phyloP scores from a whole-genome alignment of 805 yeast species.

The Kuraishia hungarica region DNA sequence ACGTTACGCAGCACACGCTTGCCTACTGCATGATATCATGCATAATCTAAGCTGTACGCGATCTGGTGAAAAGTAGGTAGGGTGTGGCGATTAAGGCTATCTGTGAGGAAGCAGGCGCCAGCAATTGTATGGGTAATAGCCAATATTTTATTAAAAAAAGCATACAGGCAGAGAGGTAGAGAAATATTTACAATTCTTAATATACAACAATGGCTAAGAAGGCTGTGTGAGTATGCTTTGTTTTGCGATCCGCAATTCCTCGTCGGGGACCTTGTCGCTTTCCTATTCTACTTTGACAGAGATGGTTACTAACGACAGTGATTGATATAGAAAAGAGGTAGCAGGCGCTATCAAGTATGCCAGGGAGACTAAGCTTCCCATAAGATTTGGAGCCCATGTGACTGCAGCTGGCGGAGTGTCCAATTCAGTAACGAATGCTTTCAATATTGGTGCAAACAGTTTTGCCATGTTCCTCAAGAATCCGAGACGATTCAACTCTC shows the following conservation, averaged over 20 bases:
- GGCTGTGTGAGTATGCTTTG: neutral
- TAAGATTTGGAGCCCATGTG: conserved; percentile 86
- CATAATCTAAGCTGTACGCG: neutral
- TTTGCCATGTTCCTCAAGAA: conserved; percentile 88
- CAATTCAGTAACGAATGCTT: conserved; percentile 30
- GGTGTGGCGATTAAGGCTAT: neutral
- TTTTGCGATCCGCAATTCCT: neutral
- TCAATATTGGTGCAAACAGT: conserved; percentile 57
- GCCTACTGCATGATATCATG: neutral
- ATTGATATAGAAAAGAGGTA: neutral
- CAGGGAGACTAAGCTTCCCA: conserved; percentile 33
- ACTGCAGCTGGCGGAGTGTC: conserved; percentile 65
- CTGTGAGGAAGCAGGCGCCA: neutral
- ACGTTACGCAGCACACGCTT: too few species aligned
- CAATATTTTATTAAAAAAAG: too few species aligned
- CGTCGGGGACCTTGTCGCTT: neutral
- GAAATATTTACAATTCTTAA: neutral
- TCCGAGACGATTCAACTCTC: conserved; percentile 88
- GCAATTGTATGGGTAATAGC: neutral
- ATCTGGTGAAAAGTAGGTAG: neutral
- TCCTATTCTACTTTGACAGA: neutral
- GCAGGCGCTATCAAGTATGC: conserved; percentile 22
- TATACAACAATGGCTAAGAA: neutral
- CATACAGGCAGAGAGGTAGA: neutral
- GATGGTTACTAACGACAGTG: neutral